Conservation (phyloP, 768 basidiomycete species). For the Pluteus cervinus region DNA sequence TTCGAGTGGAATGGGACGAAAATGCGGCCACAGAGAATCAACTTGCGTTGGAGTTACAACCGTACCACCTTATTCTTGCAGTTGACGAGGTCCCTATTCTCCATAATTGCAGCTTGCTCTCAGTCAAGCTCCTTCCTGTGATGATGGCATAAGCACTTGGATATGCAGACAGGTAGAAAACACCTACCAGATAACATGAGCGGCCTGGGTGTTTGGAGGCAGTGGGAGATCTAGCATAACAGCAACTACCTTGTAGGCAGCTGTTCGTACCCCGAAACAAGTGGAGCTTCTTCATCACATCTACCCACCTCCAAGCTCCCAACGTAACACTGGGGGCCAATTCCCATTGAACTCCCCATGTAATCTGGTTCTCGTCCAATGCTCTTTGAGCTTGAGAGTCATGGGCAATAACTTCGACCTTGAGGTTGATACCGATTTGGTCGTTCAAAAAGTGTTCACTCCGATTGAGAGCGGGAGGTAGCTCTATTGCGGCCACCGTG, state of each 20-base stretch:
- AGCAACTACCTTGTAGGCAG: conserved; percentile 24
- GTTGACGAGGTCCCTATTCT: conserved; percentile 48
- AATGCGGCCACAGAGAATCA: conserved; percentile 59
- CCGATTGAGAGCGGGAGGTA: too few species aligned
- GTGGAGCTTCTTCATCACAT: conserved; percentile 22
- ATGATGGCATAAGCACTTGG: not conserved
- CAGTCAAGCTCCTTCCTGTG: conserved; percentile 56
- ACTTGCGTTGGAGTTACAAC: conserved; percentile 37
- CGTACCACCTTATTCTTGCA: conserved; percentile 24
- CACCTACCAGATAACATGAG: conserved; percentile 30
- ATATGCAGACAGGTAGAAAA: not conserved
- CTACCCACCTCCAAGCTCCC: conserved; percentile 34
- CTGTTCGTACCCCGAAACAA: conserved; percentile 25
- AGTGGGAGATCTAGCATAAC: conserved; percentile 23
- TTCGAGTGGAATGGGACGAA: conserved; percentile 62
- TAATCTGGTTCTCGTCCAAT: conserved; percentile 28
- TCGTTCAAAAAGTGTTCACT: too few species aligned
- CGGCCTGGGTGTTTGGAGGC: conserved; percentile 7
- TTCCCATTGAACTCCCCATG: conserved; percentile 44
- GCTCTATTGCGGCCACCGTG: too few species aligned
- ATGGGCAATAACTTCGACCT: conserved; percentile 27
- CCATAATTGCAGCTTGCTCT: conserved; percentile 56
- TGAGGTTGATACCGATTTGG: conserved; percentile 24
- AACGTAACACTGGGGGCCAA: conserved; percentile 34
- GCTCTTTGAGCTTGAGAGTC: conserved; percentile 23